Base-by-base conservation (phyloP, 78 protist genomes). In the Protostelium mycophagum region DNA sequence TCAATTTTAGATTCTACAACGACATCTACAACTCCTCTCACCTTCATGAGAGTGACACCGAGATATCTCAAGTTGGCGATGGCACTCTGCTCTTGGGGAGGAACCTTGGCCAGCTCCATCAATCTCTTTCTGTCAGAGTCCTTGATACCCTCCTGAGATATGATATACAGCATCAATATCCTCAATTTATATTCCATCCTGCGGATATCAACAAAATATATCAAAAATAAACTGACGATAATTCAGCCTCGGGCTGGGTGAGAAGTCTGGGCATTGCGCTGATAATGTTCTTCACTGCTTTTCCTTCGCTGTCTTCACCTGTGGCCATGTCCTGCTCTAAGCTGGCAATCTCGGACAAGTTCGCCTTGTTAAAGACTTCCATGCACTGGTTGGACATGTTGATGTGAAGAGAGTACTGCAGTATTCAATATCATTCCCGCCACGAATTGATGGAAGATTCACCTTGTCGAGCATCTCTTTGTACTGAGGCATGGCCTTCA, bases 281-380 rank as follows among this genome's bases (percentile, higher is more conserved):
- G 38, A 90, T 83, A 1, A 91, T 85, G 84, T 91, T 86, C 85
- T 86, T 89, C 34, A 90, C 95, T 29, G 89, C 35, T 34, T 25
- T 39, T 51, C 94, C 94, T 29, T 90, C 89, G 0, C 94, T 38
- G 87, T 88, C 92, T 34, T 91, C 94, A 37, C 97, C 96, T 10
- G 91, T 83, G 1, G 95, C 95, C 95, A 96, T 94, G 89, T 94
- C 94, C 86, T 96, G 98, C 83, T 93, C 97, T 5, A 95, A 39
- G 25, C 84, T 84, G 39, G 96, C 95, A 0, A 96, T 35, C 9
- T 88, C 85, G 37, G 92, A 95, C 0, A 96, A 85, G n/a, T 31
- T 0, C 28, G 16, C n/a, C 29, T 87, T 73, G 9, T 89, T 88
- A 93, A 93, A 96, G 63, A 35, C 85, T 0, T 36, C 36, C 86